Evolutionary conservation across 352 stramenopile genomes (phyloP).

Genomic region (Aphanomyces stellatus): DNA sequence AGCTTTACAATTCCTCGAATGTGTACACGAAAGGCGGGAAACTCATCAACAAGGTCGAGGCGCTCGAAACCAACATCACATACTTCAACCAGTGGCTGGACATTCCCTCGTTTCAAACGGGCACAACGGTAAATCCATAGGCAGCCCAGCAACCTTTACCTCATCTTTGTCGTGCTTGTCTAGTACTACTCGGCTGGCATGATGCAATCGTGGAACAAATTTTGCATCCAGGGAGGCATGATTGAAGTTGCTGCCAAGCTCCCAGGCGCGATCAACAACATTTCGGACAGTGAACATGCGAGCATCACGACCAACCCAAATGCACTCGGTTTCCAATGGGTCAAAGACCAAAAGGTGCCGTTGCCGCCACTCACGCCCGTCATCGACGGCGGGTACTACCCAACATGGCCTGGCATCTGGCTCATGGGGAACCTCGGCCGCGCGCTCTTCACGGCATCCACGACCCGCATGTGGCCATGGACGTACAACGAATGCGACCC

Average conservation of each 20-base stretch:
- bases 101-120: constrained; percentile 37
- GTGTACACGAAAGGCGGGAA: constrained; percentile 39
- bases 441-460: constrained; percentile 90
- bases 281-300: neutral
- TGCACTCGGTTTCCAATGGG: constrained; percentile 37
- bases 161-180: neutral
- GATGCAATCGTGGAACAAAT: constrained; percentile 90
- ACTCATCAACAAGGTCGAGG: constrained; percentile 48
- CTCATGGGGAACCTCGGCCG: constrained; percentile 92
- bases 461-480: constrained; percentile 93
- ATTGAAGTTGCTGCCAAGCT: constrained; percentile 67
- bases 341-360: neutral
- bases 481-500: constrained; percentile 70
- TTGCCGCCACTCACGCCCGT: constrained; percentile 17
- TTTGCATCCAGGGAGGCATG: constrained; percentile 92
- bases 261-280: constrained; percentile 58
- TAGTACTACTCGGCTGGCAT: constrained; percentile 67
- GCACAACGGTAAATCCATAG: constrained; percentile 27
- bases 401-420: constrained; percentile 65
- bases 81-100: constrained; percentile 52
- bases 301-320: constrained; percentile 32
- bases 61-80: constrained; percentile 28
- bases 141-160: neutral
- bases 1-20: constrained; percentile 90
- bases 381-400: constrained; percentile 29